Percentiles rank a stretch among this genome's conserved stretches.
These are phyloP conservation scores for Pichia scutulata DNA, from an alignment of 805 yeast genomes.

Conservation along the genomic window DNA sequence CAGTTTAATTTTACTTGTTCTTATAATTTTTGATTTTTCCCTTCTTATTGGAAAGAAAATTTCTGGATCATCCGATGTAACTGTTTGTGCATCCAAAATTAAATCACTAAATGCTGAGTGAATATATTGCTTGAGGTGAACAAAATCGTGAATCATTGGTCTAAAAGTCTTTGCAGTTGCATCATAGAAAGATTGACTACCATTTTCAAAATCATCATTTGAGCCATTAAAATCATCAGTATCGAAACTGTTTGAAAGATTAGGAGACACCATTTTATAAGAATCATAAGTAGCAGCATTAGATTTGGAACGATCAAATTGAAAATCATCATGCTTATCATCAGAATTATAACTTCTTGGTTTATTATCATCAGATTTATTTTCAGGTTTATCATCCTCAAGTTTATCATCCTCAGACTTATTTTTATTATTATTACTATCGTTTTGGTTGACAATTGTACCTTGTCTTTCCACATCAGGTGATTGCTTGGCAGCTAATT, in stretches of 20 bases:
- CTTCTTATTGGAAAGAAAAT: slow-evolving; percentile 39
- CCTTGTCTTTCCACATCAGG: slow-evolving; percentile 13
- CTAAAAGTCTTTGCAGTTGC: slow-evolving; percentile 28
- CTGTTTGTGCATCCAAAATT: slow-evolving; percentile 59
- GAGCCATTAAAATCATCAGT: slow-evolving; percentile 8
- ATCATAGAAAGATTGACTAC: slow-evolving; percentile 24
- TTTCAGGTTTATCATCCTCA: background rate
- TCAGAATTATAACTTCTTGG: background rate
- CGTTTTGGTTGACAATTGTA: slow-evolving; percentile 7
- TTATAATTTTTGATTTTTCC: slow-evolving; percentile 24
- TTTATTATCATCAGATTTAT: too few relatives aligned
- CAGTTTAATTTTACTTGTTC: slow-evolving; percentile 28
- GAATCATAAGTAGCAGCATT: background rate
- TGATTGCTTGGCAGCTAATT: slow-evolving; percentile 15
- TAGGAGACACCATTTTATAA: background rate
- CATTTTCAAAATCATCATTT: slow-evolving; percentile 13
- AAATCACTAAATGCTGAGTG: slow-evolving; percentile 54
- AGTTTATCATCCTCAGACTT: too few relatives aligned
- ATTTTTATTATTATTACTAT: background rate
- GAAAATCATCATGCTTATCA: too few relatives aligned
- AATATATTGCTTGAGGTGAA: slow-evolving; percentile 63
- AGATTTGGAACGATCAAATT: background rate
- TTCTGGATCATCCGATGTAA: slow-evolving; percentile 69
- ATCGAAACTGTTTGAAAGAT: background rate
- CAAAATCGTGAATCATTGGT: slow-evolving; percentile 59